Conservation (phyloP, 192 early-diverging fungal species). For the Geranomyces variabilis region DNA sequence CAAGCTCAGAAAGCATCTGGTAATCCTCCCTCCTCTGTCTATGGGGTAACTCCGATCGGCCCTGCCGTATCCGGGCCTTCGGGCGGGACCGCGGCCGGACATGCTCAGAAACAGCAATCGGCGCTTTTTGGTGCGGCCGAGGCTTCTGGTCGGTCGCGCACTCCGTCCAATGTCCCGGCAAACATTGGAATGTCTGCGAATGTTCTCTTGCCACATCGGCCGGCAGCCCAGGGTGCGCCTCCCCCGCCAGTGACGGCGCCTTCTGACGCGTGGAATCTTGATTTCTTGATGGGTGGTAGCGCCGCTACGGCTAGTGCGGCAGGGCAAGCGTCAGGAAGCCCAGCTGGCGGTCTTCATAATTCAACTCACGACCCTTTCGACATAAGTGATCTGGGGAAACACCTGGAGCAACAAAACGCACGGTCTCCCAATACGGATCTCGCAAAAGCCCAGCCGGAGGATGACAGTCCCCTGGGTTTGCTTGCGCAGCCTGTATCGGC, state of each 20-base stretch:
- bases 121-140: not conserved
- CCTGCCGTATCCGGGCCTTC: not conserved
- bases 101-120: not conserved
- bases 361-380: conserved; percentile 19
- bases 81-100: too few relatives aligned
- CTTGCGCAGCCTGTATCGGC: conserved; percentile 25
- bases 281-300: conserved; percentile 22
- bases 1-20: conserved; percentile 15
- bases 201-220: not conserved
- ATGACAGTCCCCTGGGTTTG: conserved; percentile 27
- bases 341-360: not conserved
- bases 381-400: not conserved
- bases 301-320: too few relatives aligned
- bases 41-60: not conserved
- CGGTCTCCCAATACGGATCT: not conserved
- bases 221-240: conserved; percentile 1
- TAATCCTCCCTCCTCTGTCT: too few relatives aligned
- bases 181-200: not conserved
- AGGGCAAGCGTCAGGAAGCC: not conserved
- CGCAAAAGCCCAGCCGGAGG: not conserved
- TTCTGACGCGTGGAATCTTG: conserved; percentile 32
- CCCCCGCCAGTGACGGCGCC: not conserved
- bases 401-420: not conserved
- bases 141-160: not conserved
- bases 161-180: not conserved